Base-by-base conservation (phyloP, 2,329 filamentous ascomycete genomes). In the Metarhizium anisopliae region DNA sequence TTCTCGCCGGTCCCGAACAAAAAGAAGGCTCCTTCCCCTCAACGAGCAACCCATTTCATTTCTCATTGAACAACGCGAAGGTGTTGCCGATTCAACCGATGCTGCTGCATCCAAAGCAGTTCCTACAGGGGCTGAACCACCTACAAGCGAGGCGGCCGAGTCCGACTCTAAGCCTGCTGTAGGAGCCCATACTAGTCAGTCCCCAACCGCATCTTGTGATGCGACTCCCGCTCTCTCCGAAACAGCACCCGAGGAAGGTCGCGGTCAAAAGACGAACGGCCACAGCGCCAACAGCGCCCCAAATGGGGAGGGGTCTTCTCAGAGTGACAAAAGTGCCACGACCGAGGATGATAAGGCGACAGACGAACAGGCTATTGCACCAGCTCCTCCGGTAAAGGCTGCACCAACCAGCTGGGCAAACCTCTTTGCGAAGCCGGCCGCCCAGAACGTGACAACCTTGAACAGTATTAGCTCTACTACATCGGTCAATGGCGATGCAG, bases 401-500 rank as follows among this genome's bases (percentile, higher is more conserved):
- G 61, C 71, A 1, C 72, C 71, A 2, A 67, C 63, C 5, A 74
- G 68, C 56, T 75, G 72, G 72, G 72, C 72, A 7, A 72, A 72
- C 6, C 67, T 75, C 4, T 74, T 75, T 51, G 59, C 68, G 2
- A 68, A 66, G 58, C 53, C 67, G n/a, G 51, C 65, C 14, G 51
- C 61, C n/a, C 59, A 60, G 35, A 53, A 60, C 55, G 36, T 61
- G 11, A 51, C 51, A 20, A 62, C 59, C 18, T 51, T 58, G 5
- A 54, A 60, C 30, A 61, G 56, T 2, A 42, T 54, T 40, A 66
- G 76, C 69, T 67, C 61, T 58, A 51, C 50, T n/a, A 45, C 64
- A 30, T 36, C 56, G 16, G 56, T 59, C 47, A 69, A 70, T 57
- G 67, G 64, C 8, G 58, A 59, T 32, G 59, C 58, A 13, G 50